Evolutionary conservation across 164 flowering plant species (phyloP).

Genomic region (Saururus chinensis): DNA sequence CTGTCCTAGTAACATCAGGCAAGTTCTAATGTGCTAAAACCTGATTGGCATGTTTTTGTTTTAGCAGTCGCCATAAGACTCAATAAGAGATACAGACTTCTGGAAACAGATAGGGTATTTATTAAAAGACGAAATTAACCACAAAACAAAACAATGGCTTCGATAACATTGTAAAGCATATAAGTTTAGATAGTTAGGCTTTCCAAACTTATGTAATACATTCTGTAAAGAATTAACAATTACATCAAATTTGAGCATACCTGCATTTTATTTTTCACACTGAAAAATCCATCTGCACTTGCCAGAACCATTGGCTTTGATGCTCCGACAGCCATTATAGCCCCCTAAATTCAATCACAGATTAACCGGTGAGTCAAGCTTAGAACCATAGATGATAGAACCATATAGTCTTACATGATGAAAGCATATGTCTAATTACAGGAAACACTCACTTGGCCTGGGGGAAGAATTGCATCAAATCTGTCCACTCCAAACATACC

Average conservation of each 20-base stretch:
- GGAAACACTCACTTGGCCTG: conserved; percentile 67
- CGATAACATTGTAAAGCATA: too few species aligned
- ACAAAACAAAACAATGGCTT: too few species aligned
- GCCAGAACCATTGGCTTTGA: conserved; percentile 88
- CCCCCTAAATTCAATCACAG: conserved; percentile 46
- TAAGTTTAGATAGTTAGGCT: too few species aligned
- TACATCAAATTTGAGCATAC: conserved; percentile 26
- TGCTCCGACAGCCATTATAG: conserved; percentile 98
- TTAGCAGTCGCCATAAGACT: too few species aligned
- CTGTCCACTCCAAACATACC: conserved; percentile 99
- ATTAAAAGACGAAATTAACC: too few species aligned
- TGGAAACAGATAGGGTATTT: too few species aligned
- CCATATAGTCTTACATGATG: neutral
- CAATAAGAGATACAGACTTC: too few species aligned
- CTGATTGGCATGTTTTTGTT: too few species aligned
- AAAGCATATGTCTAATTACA: neutral
- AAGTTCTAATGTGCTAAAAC: too few species aligned
- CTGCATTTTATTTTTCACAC: conserved; percentile 91
- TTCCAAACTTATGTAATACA: too few species aligned
- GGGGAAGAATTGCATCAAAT: conserved; percentile 97
- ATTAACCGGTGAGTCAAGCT: neutral
- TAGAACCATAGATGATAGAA: conserved; percentile 3
- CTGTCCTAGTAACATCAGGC: too few species aligned
- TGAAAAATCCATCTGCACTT: conserved; percentile 77
- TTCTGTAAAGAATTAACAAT: too few species aligned